Percentiles rank a stretch among this genome's conserved stretches.
These are phyloP conservation scores for Capniomyces stellatus DNA, from an alignment of 371 early-diverging fungal genomes.

Conservation along the genomic window DNA sequence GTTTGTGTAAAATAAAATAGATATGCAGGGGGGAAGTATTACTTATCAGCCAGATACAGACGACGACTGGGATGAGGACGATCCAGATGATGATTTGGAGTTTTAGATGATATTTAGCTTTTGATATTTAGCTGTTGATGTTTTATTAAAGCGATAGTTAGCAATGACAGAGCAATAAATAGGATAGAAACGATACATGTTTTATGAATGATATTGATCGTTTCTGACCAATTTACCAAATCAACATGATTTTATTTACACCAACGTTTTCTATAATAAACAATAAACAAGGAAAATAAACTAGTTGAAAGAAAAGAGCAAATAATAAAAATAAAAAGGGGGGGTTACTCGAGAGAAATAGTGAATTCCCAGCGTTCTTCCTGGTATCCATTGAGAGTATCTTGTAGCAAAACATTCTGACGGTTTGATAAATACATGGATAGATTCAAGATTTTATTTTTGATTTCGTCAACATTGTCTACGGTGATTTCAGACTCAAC, in stretches of 20 bases:
- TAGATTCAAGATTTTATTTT: slow-evolving; percentile 24
- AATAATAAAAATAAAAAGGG: background rate
- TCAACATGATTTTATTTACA: too few relatives aligned
- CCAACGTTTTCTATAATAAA: background rate
- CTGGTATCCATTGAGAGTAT: slow-evolving; percentile 19
- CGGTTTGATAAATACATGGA: slow-evolving; percentile 21
- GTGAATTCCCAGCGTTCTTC: slow-evolving; percentile 24
- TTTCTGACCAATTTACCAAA: too few relatives aligned
- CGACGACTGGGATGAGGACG: slow-evolving; percentile 64
- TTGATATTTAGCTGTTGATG: too few relatives aligned
- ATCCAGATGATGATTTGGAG: slow-evolving; percentile 64
- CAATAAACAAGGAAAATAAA: background rate
- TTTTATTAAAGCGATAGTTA: too few relatives aligned
- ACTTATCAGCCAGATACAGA: slow-evolving; percentile 51
- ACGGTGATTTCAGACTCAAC: slow-evolving; percentile 65
- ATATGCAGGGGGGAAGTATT: slow-evolving; percentile 24
- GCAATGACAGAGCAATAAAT: too few relatives aligned
- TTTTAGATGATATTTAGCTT: slow-evolving; percentile 33
- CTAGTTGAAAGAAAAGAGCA: too few relatives aligned
- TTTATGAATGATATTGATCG: too few relatives aligned
- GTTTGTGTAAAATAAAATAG: too few relatives aligned
- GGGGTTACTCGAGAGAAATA: background rate
- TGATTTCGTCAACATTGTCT: slow-evolving; percentile 43
- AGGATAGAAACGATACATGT: too few relatives aligned
- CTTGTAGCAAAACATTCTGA: slow-evolving; percentile 20